Conservation (phyloP, 495 filamentous ascomycete genomes). For the Pseudotulostoma volvatum region DNA sequence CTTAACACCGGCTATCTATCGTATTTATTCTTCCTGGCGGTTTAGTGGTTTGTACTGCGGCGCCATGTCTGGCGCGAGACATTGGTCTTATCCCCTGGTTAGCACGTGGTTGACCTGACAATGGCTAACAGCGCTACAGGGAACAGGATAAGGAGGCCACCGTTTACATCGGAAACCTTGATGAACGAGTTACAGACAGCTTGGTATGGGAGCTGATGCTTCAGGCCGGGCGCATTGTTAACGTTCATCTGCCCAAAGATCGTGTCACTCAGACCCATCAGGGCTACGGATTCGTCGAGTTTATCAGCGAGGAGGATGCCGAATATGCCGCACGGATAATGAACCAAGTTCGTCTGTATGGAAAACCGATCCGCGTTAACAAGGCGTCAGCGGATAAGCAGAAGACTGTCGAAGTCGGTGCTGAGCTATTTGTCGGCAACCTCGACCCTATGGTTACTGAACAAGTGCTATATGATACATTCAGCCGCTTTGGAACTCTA, state of each 20-base stretch:
- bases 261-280: conserved; percentile 92
- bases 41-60: too few species aligned
- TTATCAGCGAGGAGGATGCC: conserved; percentile 87
- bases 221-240: conserved; percentile 88
- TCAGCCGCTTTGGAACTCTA: conserved; percentile 80
- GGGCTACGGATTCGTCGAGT: conserved; percentile 98
- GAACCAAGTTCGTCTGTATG: conserved; percentile 86
- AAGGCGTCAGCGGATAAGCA: conserved; percentile 95
- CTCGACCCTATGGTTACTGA: conserved; percentile 90
- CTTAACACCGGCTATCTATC: too few species aligned
- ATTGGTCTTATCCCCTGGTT: conserved; percentile 43
- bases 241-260: conserved; percentile 95
- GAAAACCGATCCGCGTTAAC: conserved; percentile 93
- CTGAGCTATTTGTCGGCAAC: conserved; percentile 94
- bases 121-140: too few species aligned
- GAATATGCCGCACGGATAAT: conserved; percentile 95
- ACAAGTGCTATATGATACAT: conserved; percentile 93
- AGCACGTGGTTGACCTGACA: conserved; percentile 4
- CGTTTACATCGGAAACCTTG: conserved; percentile 94
- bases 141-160: conserved; percentile 99
- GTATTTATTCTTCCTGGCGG: too few species aligned
- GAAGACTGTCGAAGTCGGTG: conserved; percentile 87
- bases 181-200: conserved; percentile 83
- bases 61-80: conserved; percentile 56
- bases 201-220: conserved; percentile 96